phyloP scores from a whole-genome alignment of 805 yeast genomes.

The Candida michaelii region DNA sequence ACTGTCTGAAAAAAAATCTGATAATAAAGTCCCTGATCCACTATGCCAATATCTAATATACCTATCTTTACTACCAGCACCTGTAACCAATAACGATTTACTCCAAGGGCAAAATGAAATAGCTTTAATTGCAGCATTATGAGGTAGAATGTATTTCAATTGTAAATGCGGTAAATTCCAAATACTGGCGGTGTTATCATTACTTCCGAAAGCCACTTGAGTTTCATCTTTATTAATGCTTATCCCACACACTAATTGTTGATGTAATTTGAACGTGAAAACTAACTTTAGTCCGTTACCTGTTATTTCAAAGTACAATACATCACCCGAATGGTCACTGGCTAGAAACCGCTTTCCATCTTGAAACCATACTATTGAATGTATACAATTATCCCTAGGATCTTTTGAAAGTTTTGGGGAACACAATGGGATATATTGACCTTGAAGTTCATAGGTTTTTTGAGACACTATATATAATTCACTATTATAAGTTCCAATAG shows the following conservation, averaged over 20 bases:
- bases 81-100: slow-evolving; percentile 75
- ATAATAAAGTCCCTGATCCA: slow-evolving; percentile 67
- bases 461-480: slow-evolving; percentile 32
- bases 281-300: slow-evolving; percentile 9
- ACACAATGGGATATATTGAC: neutral
- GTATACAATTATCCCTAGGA: neutral
- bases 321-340: slow-evolving; percentile 68
- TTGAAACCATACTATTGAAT: slow-evolving; percentile 63
- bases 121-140: slow-evolving; percentile 87
- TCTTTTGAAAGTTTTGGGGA: neutral
- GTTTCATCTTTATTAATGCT: slow-evolving; percentile 53
- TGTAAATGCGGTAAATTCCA: slow-evolving; percentile 56
- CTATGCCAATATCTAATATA: slow-evolving; percentile 88
- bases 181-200: slow-evolving; percentile 75
- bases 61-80: slow-evolving; percentile 85
- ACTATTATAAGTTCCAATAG: slow-evolving; percentile 63
- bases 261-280: slow-evolving; percentile 26
- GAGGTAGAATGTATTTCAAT: slow-evolving; percentile 53
- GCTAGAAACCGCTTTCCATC: slow-evolving; percentile 45
- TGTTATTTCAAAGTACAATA: slow-evolving; percentile 41
- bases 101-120: slow-evolving; percentile 92
- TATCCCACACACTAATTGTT: slow-evolving; percentile 48
- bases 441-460: neutral
- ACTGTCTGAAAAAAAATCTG: slow-evolving; percentile 55
- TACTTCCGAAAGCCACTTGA: slow-evolving; percentile 78